Conservation (phyloP, 495 filamentous ascomycete species). For the Amniculicola lignicola region DNA sequence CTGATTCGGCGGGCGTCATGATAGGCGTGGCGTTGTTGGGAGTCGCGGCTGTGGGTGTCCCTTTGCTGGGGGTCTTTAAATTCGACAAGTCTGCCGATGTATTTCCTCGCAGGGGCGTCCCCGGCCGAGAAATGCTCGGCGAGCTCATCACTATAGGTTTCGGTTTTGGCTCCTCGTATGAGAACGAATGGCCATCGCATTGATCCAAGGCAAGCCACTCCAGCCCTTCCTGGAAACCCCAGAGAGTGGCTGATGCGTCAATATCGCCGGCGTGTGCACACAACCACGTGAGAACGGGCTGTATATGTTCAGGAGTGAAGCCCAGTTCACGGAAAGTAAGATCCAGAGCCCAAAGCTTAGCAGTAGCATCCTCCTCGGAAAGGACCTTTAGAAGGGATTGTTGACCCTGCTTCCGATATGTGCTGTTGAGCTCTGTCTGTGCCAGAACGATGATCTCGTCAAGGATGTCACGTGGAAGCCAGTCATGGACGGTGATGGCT, state of each 20-base stretch:
- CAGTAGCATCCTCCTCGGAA: conserved; percentile 65
- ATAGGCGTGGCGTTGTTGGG: neutral
- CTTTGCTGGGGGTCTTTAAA: neutral
- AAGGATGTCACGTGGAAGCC: conserved; percentile 77
- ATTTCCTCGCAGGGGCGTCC: too few species aligned
- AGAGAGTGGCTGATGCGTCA: conserved; percentile 55
- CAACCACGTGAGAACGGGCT: conserved; percentile 63
- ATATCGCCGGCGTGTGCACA: conserved; percentile 44
- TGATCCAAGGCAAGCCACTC: conserved; percentile 81
- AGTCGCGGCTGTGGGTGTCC: neutral
- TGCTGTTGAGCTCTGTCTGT: conserved; percentile 43
- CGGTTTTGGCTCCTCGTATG: conserved; percentile 55
- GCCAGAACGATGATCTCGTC: conserved; percentile 64
- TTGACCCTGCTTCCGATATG: conserved; percentile 38
- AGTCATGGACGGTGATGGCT: conserved; percentile 64
- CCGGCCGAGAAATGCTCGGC: neutral
- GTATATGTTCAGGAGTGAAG: conserved; percentile 61
- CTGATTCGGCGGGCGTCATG: conserved; percentile 1
- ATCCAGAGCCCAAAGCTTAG: conserved; percentile 77
- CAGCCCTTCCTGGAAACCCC: conserved; percentile 81
- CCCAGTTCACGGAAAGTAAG: conserved; percentile 63
- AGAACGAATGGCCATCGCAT: conserved; percentile 62
- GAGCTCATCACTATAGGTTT: conserved; percentile 36
- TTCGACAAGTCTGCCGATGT: too few species aligned
- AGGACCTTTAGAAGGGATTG: conserved; percentile 37